phyloP scores from a whole-genome alignment of 2,329 filamentous ascomycete genomes.

The Aotearoamyces nothofagi region DNA sequence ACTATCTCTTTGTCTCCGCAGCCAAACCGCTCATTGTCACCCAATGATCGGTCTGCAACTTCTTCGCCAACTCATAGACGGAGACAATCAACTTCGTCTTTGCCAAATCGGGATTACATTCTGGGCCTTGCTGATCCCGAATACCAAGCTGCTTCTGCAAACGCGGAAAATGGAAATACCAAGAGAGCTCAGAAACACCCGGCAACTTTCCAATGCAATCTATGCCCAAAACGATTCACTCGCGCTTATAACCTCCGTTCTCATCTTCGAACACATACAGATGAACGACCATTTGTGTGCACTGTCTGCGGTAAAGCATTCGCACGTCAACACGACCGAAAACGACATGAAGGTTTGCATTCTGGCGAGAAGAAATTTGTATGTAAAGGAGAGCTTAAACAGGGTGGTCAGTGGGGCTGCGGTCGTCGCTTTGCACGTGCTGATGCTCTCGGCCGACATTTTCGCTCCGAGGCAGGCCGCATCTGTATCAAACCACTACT shows the following conservation, averaged over 20 bases:
- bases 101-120: conserved; percentile 57
- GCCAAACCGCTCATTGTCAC: conserved; percentile 40
- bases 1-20: conserved; percentile 27
- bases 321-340: conserved; percentile 91
- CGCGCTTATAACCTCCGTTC: conserved; percentile 93
- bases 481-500: conserved; percentile 96
- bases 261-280: conserved; percentile 89
- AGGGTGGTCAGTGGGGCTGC: conserved; percentile 78
- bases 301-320: conserved; percentile 96
- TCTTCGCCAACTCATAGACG: conserved; percentile 27
- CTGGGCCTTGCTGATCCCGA: conserved; percentile 81
- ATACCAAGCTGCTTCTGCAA: conserved; percentile 48
- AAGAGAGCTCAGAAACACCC: conserved; percentile 96
- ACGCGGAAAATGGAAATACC: conserved; percentile 37
- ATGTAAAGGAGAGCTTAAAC: conserved; percentile 80
- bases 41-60: conserved; percentile 36
- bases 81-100: conserved; percentile 46
- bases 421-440: conserved; percentile 86
- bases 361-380: conserved; percentile 98
- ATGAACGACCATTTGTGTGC: conserved; percentile 93
- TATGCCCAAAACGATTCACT: conserved; percentile 93
- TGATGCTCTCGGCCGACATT: conserved; percentile 86
- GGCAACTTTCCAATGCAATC: conserved; percentile 84
- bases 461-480: conserved; percentile 85
- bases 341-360: conserved; percentile 90